Evolutionary conservation across 2,329 filamentous ascomycete species (phyloP), one percentile per base, ranked within the genome.

Genomic region (Cladophialophora immunda): DNA sequence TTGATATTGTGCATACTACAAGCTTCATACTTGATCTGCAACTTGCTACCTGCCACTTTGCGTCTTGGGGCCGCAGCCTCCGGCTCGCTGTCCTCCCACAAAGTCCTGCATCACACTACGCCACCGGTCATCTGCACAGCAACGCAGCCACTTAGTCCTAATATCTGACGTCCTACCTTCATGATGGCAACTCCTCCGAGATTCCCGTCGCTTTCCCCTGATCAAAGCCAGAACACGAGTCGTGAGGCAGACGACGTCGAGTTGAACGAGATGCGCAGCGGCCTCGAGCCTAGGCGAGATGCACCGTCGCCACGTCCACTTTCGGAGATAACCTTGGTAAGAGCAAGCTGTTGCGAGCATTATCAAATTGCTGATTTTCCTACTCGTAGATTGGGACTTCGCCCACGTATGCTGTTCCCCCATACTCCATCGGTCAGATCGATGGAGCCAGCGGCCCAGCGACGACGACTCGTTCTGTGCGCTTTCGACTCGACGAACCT

Each of bases 261-360:
- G 34, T 36, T 19, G 27, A 45, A 47, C 22, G 47, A 58, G 36
- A 45, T 29, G 11, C 19, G 13, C 13, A 17, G n/a, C 36, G 36
- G 29, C 5, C 17, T 47, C 1, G 22, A 58, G 36, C 36, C 29
- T 17, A 36, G 56, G n/a, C 4, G 9, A 4, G 22, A 58, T 19
- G 25, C 13, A 45, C 5, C 30, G 34, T 19, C 19, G 1, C 25
- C 25, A 29, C 57, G 57, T 19, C 25, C 57, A 6, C 22, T 50
- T 13, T 45, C 57, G 13, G 25, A 59, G 38, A 32, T 45, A 3
- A 50, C 25, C 25, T 59, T 59, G 57, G 57, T 59, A 59, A 19
- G 38, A 30, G 7, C 29, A 50, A 11, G 9, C 22, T 11, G 45
- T 50, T 50, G n/a, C 19, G 25, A 25, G 19, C 19, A 50, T 41